Percentiles rank a stretch among this genome's conserved stretches.
These are phyloP conservation scores for Diaporthe velutina DNA, from an alignment of 2,329 filamentous ascomycete genomes.

Conservation along the genomic window DNA sequence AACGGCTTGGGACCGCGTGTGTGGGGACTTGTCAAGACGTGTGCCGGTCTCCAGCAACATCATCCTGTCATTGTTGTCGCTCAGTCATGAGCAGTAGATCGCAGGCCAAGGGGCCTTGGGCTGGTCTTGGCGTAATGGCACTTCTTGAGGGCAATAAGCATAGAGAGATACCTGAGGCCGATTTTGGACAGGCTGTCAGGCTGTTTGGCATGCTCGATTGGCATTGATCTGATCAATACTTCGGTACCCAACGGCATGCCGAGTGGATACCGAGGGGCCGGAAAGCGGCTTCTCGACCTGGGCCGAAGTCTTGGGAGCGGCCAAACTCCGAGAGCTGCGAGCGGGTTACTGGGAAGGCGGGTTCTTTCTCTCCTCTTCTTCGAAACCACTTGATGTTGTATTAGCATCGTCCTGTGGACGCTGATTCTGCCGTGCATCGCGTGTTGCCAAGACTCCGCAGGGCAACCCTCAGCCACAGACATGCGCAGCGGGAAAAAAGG, in stretches of 20 bases:
- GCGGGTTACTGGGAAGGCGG: not conserved
- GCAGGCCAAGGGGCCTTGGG: slow-evolving; percentile 13
- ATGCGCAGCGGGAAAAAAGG: not conserved
- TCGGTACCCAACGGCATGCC: slow-evolving; percentile 15
- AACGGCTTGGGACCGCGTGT: slow-evolving; percentile 15
- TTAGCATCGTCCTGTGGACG: not conserved
- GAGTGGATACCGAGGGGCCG: slow-evolving; percentile 25
- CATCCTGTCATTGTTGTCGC: not conserved
- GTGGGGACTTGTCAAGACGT: slow-evolving; percentile 1
- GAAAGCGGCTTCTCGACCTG: slow-evolving; percentile 26
- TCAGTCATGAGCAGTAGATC: slow-evolving; percentile 26
- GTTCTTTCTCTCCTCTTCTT: not conserved
- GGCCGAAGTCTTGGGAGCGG: slow-evolving; percentile 23
- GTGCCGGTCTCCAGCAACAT: not conserved
- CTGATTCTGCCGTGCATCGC: not conserved
- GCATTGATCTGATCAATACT: slow-evolving; percentile 1
- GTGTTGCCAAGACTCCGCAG: slow-evolving; percentile 19
- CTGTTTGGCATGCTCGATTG: not conserved
- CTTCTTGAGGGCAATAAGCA: not conserved
- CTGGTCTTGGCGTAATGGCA: not conserved
- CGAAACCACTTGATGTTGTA: not conserved
- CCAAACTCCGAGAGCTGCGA: slow-evolving; percentile 27
- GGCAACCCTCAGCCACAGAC: slow-evolving; percentile 4
- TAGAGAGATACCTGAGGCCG: not conserved
- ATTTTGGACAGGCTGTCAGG: not conserved